These are phyloP conservation scores for Porodaedalea pini DNA, from an alignment of 1,284 basidiomycete species.

Conservation along the genomic window DNA sequence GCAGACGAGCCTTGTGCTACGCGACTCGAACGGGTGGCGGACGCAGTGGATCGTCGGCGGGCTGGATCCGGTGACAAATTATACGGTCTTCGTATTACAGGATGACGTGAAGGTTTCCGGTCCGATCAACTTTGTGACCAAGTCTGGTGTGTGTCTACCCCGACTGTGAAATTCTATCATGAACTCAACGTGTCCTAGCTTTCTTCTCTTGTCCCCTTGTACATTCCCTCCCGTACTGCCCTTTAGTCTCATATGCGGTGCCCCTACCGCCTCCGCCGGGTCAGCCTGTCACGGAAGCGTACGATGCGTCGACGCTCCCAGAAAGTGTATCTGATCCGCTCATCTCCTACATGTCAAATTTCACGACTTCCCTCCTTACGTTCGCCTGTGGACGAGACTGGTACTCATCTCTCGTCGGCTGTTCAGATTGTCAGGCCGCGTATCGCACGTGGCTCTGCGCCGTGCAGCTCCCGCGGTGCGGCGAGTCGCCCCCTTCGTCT, in stretches of 20 bases:
- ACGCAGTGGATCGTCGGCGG: conserved; percentile 61
- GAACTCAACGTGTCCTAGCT: conserved; percentile 37
- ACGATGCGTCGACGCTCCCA: conserved; percentile 55
- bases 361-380: conserved; percentile 66
- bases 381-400: conserved; percentile 77
- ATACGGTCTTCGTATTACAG: conserved; percentile 61
- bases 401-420: conserved; percentile 76
- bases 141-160: conserved; percentile 46
- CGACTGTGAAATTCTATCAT: conserved; percentile 4
- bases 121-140: conserved; percentile 65
- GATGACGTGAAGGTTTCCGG: conserved; percentile 51
- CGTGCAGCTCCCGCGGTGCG: conserved; percentile 69
- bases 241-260: conserved; percentile 65
- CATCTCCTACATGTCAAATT: conserved; percentile 62
- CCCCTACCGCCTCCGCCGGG: conserved; percentile 52
- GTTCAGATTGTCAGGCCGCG: conserved; percentile 69
- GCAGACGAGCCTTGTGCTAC: conserved; percentile 48
- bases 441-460: conserved; percentile 82
- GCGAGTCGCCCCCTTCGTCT: conserved; percentile 40
- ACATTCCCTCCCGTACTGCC: conserved; percentile 71
- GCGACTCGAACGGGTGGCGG: conserved; percentile 56
- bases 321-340: conserved; percentile 46
- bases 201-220: conserved; percentile 72
- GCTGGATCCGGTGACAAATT: conserved; percentile 62
- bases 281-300: conserved; percentile 31